Evolutionary conservation across 306 rosid genomes (phyloP).

Genomic region (Amphicarpaea edgeworthii): DNA sequence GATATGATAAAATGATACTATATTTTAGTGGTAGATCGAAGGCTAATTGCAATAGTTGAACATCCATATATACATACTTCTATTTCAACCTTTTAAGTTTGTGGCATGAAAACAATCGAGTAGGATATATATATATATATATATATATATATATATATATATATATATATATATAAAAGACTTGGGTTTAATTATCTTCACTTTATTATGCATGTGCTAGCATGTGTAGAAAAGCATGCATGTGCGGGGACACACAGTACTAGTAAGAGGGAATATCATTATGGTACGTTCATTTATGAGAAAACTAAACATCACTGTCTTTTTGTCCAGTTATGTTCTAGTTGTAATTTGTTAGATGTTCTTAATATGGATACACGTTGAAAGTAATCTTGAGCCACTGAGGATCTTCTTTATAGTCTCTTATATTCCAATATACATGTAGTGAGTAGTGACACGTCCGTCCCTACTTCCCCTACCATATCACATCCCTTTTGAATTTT

Average conservation of each 20-base stretch:
- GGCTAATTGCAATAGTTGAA: background rate
- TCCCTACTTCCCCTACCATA: conserved; percentile 38
- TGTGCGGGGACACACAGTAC: conserved; percentile 33
- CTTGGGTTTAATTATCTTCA: conserved; percentile 15
- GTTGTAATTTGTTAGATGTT: conserved; percentile 9
- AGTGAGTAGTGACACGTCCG: conserved; percentile 5
- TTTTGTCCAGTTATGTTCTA: background rate
- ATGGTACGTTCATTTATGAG: conserved; percentile 17
- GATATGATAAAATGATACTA: background rate
- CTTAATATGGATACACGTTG: background rate
- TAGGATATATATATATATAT: too few species aligned
- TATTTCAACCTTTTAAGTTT: background rate
- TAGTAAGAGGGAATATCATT: conserved; percentile 20
- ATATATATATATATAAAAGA: too few species aligned
- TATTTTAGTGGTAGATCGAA: background rate
- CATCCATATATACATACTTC: background rate
- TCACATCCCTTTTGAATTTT: conserved; percentile 21
- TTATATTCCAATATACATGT: background rate
- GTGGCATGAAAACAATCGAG: background rate
- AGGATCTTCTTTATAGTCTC: background rate
- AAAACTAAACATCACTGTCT: conserved; percentile 17
- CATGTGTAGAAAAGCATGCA: conserved; percentile 40
- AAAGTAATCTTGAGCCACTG: conserved; percentile 10
- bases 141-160: too few species aligned
- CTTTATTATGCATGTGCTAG: conserved; percentile 34